phyloP scores from a whole-genome alignment of 805 yeast species.

The Pichia kluyveri region DNA sequence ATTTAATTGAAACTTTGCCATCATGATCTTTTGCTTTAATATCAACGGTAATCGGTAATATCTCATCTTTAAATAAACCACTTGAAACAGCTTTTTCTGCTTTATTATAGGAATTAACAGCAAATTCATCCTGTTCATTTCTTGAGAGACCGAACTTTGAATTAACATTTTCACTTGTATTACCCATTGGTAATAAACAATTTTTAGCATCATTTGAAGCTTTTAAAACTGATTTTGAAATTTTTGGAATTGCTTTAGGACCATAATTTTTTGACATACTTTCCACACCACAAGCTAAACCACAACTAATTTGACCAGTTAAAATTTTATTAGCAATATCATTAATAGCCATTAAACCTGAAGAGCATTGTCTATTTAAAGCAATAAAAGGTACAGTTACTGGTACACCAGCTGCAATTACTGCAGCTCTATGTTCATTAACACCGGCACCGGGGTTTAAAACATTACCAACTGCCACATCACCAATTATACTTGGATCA shows the following conservation, averaged over 20 bases:
- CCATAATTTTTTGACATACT: slow-evolving; percentile 89
- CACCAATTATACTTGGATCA: slow-evolving; percentile 55
- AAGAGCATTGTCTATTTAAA: slow-evolving; percentile 89
- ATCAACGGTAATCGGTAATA: slow-evolving; percentile 67
- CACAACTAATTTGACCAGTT: slow-evolving; percentile 83
- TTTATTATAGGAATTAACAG: slow-evolving; percentile 78
- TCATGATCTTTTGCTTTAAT: slow-evolving; percentile 47
- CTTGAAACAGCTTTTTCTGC: slow-evolving; percentile 65
- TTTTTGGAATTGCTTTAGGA: slow-evolving; percentile 59
- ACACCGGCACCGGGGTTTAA: slow-evolving; percentile 92
- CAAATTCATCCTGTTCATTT: slow-evolving; percentile 75
- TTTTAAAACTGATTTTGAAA: slow-evolving; percentile 39
- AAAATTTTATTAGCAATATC: slow-evolving; percentile 84
- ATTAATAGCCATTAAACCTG: slow-evolving; percentile 85
- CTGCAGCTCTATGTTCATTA: slow-evolving; percentile 88
- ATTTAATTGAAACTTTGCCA: slow-evolving; percentile 27
- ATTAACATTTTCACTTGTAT: slow-evolving; percentile 89
- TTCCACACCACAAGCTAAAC: slow-evolving; percentile 89
- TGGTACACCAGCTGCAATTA: slow-evolving; percentile 86
- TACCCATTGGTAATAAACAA: slow-evolving; percentile 94
- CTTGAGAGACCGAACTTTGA: slow-evolving; percentile 55
- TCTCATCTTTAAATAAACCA: slow-evolving; percentile 83
- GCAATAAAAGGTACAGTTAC: slow-evolving; percentile 70
- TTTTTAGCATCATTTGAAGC: slow-evolving; percentile 44
- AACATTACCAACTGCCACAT: slow-evolving; percentile 86